A percentile compares a stretch with the other conserved stretches of the same genome.
phyloP scores from a whole-genome alignment of 495 filamentous ascomycete species.

The Terfezia boudieri region DNA sequence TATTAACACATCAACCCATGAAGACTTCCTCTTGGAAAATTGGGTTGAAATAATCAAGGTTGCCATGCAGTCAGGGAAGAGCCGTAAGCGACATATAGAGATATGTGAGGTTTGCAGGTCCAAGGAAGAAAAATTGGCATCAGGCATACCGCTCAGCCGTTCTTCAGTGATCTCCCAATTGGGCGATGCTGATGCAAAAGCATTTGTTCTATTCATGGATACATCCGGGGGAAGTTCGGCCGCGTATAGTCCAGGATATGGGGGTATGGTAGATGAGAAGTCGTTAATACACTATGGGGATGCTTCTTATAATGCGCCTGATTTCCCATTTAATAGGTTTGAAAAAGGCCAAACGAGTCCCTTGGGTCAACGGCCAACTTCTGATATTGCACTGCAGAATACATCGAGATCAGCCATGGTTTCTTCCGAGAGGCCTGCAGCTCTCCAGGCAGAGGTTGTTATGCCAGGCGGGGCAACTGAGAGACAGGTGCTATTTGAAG shows the following conservation, averaged over 20 bases:
- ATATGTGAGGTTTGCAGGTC: not conserved
- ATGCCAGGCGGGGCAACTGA: not conserved
- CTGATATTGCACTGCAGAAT: constrained; percentile 2
- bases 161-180: not conserved
- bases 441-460: not conserved
- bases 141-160: not conserved
- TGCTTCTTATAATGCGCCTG: too few species aligned
- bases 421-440: not conserved
- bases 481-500: constrained; percentile 12
- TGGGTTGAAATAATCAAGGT: not conserved
- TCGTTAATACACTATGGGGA: too few species aligned
- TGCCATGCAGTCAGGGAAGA: not conserved
- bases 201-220: not conserved
- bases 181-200: not conserved
- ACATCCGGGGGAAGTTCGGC: not conserved
- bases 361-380: constrained; percentile 18
- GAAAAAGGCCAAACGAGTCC: not conserved
- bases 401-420: not conserved
- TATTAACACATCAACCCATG: not conserved
- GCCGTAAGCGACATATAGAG: not conserved
- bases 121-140: not conserved
- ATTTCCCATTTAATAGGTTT: too few species aligned
- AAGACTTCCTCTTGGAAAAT: not conserved
- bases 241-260: not conserved
- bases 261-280: too few species aligned